Base-by-base conservation (phyloP, 2,329 filamentous ascomycete genomes). In the Fusarium pseudocircinatum region DNA sequence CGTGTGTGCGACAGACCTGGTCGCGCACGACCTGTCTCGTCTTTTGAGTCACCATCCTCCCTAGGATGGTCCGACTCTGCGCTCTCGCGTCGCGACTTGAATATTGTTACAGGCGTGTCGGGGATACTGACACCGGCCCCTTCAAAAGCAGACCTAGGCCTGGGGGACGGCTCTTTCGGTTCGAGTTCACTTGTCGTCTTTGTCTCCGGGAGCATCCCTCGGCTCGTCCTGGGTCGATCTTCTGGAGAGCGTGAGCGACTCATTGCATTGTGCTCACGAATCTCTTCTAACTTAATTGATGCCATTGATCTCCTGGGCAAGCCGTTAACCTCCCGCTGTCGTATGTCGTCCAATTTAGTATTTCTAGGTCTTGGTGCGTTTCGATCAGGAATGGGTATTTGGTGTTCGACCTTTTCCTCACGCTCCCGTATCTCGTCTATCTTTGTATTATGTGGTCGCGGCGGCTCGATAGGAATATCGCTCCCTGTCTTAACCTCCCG, bases 241-340 rank as follows among this genome's bases (percentile, higher is more conserved):
- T 82, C 84, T 20, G 86, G 84, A 2, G 85, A 86, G 12, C 82
- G 77, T 15, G 84, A 84, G 54, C 82, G 80, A 13, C 84, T 83
- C 70, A 82, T 81, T 40, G 84, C 83, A 75, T 89, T 88, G 63
- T 80, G 82, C 60, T 87, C 85, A 43, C 85, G 83, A 61, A 89
- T 88, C 77, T 89, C 87, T 39, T 86, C 87, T 6, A 90, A 79
- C 37, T 84, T 83, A 60, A 85, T 84, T 12, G 83, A 83, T n/a
- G 87, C 85, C 22, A 87, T 78, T 4, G 84, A 84, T 58, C 85
- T 82, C 62, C 80, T 85, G 10, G 88, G 86, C 32, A 86, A 73
- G 6, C 82, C 83, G 36, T 84, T 81, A 52, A 80, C 80, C 74
- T 88, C 86, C 28, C 82, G 80, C 49, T 82, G 81, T 42, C 82